Evolutionary conservation across 768 basidiomycete species (phyloP).

Genomic region (Roridomyces roridus): DNA sequence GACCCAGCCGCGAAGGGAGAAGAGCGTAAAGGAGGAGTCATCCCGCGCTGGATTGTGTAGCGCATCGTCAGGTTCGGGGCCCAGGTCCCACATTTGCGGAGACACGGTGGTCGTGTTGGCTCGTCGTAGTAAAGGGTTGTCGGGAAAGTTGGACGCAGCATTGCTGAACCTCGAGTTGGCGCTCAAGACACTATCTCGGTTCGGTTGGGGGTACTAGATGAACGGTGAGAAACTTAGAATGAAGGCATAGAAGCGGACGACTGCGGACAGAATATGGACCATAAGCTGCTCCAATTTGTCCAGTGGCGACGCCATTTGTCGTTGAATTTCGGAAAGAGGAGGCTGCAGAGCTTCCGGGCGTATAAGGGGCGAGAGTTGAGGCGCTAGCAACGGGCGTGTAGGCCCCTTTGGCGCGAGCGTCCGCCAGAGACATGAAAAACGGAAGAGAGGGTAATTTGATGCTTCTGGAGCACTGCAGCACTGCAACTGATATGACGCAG

Average conservation of each 20-base stretch:
- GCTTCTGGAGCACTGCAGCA: no score
- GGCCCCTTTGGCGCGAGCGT: no score
- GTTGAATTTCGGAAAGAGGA: constrained; percentile 33
- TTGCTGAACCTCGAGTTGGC: constrained; percentile 22
- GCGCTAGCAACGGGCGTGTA: constrained; percentile 22
- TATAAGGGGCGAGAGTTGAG: not conserved
- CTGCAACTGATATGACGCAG: no score
- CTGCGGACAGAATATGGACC: constrained; percentile 61
- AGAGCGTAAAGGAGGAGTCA: constrained; percentile 49
- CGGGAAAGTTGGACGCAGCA: constrained; percentile 10
- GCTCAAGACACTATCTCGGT: constrained; percentile 13
- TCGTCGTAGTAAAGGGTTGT: not conserved
- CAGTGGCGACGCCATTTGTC: constrained; percentile 60
- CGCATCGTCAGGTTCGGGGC: constrained; percentile 71
- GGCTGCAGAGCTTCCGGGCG: not conserved
- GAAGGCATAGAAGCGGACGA: not conserved
- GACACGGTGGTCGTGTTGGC: constrained; percentile 49
- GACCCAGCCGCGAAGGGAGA: constrained; percentile 66
- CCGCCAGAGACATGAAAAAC: no score
- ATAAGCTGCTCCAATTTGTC: constrained; percentile 58
- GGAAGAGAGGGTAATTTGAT: no score
- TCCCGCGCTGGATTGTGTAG: constrained; percentile 66
- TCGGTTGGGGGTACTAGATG: constrained; percentile 46
- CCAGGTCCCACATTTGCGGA: constrained; percentile 56
- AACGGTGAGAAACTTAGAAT: not conserved